Base-by-base conservation (phyloP, 2,329 filamentous ascomycete genomes). In the Alternaria tenuissima region DNA sequence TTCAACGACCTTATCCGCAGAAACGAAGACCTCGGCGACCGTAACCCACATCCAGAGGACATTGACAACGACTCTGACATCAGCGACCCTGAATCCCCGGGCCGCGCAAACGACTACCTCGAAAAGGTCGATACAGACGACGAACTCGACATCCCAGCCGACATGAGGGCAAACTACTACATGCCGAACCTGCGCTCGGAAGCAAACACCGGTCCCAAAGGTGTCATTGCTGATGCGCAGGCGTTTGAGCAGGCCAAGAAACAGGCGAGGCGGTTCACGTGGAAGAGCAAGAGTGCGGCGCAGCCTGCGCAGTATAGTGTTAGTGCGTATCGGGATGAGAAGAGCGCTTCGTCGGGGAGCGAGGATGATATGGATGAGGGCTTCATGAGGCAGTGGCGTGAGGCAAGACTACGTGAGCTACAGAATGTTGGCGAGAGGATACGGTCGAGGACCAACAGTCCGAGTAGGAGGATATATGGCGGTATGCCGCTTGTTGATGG, bases 301-400 rank as follows among this genome's bases (percentile, higher is more conserved):
- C 57, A 20, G 8, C 46, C 52, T 1, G 16, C 52, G 16, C 43
- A 68, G 28, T 77, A 74, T 65, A 70, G 39, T 16, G 74, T 70
- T 44, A 66, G 69, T 24, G 74, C 71, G 46, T 81, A 83, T 57
- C 85, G 85, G 48, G 85, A 88, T 43, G 85, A 87, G 46, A 76
- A 78, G 68, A 61, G 7, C 7, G 9, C 39, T 20, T 42, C 59
- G 7, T 68, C 61, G 5, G 68, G 64, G 5, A 49, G 46, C 24
- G 86, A 86, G 55, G 86, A 88, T 20, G 84, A 87, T 24, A 90
- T 91, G 63, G 93, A 97, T 68, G 92, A 94, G 68, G 81, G 83
- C 22, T 97, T 98, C 77, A 85, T 98, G 79, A 85, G 88, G 65
- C 86, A 91, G 72, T 99, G 95, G 95, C 88, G 95, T 48, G 89